These are phyloP conservation scores for Alectoria sarmentosa DNA, from an alignment of 495 filamentous ascomycete genomes.

Conservation along the genomic window DNA sequence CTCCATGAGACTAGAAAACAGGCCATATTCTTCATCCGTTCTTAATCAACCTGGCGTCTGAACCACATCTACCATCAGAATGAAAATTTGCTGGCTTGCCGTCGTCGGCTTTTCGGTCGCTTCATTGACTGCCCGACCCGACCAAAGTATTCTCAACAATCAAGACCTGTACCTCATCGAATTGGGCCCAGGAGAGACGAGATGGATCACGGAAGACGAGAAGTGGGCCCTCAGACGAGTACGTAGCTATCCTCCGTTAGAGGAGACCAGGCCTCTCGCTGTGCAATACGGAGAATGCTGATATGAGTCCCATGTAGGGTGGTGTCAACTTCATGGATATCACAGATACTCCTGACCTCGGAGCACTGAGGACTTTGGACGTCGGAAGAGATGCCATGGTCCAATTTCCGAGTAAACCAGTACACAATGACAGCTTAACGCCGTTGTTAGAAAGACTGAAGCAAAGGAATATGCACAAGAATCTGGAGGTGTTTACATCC, in stretches of 20 bases:
- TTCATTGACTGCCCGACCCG: neutral
- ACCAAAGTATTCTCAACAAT: constrained; percentile 19
- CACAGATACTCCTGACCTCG: constrained; percentile 49
- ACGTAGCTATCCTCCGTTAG: constrained; percentile 29
- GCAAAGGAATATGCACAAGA: constrained; percentile 68
- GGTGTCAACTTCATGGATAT: constrained; percentile 94
- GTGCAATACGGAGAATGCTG: neutral
- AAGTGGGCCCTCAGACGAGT: constrained; percentile 89
- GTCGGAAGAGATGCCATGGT: constrained; percentile 36
- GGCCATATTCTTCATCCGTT: neutral
- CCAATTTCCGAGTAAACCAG: constrained; percentile 60
- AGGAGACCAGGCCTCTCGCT: neutral
- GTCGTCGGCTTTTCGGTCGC: constrained; percentile 6
- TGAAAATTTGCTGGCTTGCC: constrained; percentile 13
- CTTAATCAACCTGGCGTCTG: neutral
- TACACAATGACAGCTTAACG: constrained; percentile 56
- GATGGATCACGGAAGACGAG: constrained; percentile 87
- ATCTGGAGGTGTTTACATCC: constrained; percentile 69
- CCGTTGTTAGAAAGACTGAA: constrained; percentile 61
- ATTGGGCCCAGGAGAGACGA: constrained; percentile 72
- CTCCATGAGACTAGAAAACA: no score
- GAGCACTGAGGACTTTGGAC: constrained; percentile 29
- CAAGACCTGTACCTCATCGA: constrained; percentile 69
- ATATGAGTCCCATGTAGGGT: constrained; percentile 42
- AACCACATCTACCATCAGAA: neutral